phyloP scores from a whole-genome alignment of 768 basidiomycete genomes.

The Tricholoma furcatifolium region DNA sequence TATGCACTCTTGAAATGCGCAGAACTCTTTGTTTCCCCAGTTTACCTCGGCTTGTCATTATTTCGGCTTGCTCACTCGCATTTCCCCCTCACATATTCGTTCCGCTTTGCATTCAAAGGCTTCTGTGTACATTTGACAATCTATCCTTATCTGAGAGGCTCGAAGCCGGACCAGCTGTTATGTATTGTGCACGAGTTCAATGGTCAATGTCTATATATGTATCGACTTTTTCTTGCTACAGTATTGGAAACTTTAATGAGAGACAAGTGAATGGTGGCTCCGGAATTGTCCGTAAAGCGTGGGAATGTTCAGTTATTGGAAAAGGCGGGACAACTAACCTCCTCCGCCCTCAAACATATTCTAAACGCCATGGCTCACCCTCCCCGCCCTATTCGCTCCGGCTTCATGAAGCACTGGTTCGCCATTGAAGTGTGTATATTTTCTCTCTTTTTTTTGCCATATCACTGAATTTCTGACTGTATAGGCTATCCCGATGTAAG shows the following conservation, averaged over 20 bases:
- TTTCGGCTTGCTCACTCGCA: conserved; percentile 4
- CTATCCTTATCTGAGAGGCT: conserved; percentile 26
- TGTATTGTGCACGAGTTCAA: conserved; percentile 30
- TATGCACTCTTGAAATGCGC: conserved; percentile 17
- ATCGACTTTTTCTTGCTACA: neutral
- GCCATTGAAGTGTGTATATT: conserved; percentile 60
- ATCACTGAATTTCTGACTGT: conserved; percentile 3
- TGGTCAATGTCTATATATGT: conserved; percentile 6
- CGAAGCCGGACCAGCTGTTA: conserved; percentile 26
- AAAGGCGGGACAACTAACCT: neutral
- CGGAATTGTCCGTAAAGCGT: conserved; percentile 35
- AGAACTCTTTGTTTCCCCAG: conserved; percentile 13
- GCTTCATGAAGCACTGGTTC: conserved; percentile 66
- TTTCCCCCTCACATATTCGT: neutral
- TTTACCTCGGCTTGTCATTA: neutral
- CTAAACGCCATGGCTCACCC: conserved; percentile 8
- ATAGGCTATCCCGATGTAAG: conserved; percentile 56
- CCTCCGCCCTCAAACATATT: conserved; percentile 11
- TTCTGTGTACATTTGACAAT: conserved; percentile 18
- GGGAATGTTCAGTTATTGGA: conserved; percentile 25
- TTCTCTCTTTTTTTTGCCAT: conserved; percentile 3
- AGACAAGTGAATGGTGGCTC: too few relatives aligned
- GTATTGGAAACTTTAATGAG: conserved; percentile 4
- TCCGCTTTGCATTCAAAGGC: conserved; percentile 6
- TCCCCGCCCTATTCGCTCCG: conserved; percentile 31